Conservation (phyloP, 768 basidiomycete species). For the Kwoniella heveanensis region DNA sequence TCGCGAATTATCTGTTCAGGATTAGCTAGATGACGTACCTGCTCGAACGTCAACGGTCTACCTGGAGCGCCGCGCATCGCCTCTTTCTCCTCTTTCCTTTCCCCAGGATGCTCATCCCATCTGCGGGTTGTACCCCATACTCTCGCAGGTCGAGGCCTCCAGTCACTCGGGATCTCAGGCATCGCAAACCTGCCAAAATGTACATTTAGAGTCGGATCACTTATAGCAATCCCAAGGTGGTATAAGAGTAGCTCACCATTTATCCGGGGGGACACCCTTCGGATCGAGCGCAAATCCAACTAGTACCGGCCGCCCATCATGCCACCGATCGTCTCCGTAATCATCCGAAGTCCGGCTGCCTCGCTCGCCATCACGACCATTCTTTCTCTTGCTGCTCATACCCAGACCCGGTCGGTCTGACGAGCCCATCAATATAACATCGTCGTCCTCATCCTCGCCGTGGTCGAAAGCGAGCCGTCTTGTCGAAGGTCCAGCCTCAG, state of each 20-base stretch:
- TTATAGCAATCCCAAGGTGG: background rate
- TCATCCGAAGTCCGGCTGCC: background rate
- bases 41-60: conserved; percentile 69
- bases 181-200: conserved; percentile 69
- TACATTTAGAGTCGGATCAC: conserved; percentile 1
- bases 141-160: conserved; percentile 80
- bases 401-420: conserved; percentile 15
- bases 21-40: conserved; percentile 61
- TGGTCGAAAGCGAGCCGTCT: conserved; percentile 56
- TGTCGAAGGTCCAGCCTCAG: conserved; percentile 18
- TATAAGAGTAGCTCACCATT: conserved; percentile 43
- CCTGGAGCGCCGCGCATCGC: conserved; percentile 56
- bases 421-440: conserved; percentile 55
- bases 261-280: conserved; percentile 51
- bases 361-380: background rate
- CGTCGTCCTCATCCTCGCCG: conserved; percentile 65
- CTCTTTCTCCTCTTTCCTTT: conserved; percentile 37
- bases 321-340: conserved; percentile 61
- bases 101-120: conserved; percentile 45
- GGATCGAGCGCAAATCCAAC: conserved; percentile 72
- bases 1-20: too few relatives aligned
- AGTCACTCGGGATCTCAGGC: conserved; percentile 77
- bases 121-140: conserved; percentile 64
- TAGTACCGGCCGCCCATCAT: conserved; percentile 73
- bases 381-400: conserved; percentile 3